Evolutionary conservation across 805 yeast genomes (phyloP).

Genomic region (Yamadazyma sp.): DNA sequence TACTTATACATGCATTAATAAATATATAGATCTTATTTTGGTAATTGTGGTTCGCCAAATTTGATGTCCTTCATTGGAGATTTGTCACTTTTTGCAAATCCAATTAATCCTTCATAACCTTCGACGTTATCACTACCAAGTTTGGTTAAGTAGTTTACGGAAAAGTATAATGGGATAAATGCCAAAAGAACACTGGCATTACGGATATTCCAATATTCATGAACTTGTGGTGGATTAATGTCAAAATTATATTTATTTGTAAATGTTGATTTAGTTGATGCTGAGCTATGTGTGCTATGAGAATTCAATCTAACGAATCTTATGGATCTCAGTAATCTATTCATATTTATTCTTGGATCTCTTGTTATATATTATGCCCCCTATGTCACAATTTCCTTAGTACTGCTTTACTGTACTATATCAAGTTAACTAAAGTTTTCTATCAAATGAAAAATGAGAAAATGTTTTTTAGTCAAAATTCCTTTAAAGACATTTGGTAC

Average conservation of each 20-base stretch:
- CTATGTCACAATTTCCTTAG: too few relatives aligned
- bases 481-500: not conserved
- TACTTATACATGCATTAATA: too few relatives aligned
- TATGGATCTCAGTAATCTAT: constrained; percentile 8
- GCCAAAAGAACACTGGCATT: constrained; percentile 36
- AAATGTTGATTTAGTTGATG: constrained; percentile 27
- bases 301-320: constrained; percentile 11
- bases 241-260: constrained; percentile 41
- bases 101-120: constrained; percentile 30
- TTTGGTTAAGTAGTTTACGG: constrained; percentile 33
- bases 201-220: constrained; percentile 42
- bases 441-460: constrained; percentile 1
- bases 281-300: constrained; percentile 16
- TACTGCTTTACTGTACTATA: too few relatives aligned
- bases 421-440: too few relatives aligned
- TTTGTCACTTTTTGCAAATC: constrained; percentile 34
- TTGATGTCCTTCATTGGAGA: constrained; percentile 36
- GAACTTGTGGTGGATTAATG: constrained; percentile 43
- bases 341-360: constrained; percentile 1
- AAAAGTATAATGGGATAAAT: constrained; percentile 35
- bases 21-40: not conserved
- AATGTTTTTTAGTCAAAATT: constrained; percentile 3
- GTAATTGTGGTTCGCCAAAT: constrained; percentile 36
- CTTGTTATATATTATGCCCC: too few relatives aligned
- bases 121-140: constrained; percentile 21